Conservation (phyloP, 345 rosid genomes). For the Syzygium oleosum region DNA sequence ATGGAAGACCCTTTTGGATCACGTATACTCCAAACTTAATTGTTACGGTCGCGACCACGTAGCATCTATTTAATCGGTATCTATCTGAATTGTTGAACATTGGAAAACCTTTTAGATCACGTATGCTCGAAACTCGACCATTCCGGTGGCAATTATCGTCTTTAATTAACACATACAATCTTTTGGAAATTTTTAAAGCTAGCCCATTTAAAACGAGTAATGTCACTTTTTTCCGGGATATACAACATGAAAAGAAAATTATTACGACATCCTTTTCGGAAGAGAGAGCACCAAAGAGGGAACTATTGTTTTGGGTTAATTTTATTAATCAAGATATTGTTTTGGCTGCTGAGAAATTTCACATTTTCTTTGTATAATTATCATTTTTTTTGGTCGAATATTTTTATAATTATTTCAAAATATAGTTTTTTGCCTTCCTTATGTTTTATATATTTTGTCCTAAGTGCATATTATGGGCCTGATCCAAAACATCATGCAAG, state of each 20-base stretch:
- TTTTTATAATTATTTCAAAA: background rate
- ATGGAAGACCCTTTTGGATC: too few relatives aligned
- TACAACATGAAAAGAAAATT: background rate
- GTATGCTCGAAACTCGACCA: background rate
- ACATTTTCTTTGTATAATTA: background rate
- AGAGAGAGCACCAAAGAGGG: background rate
- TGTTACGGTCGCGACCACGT: too few relatives aligned
- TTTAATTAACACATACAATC: background rate
- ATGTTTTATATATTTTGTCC: background rate
- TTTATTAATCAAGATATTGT: background rate
- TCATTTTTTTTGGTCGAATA: background rate
- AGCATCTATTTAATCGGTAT: background rate
- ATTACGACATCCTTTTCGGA: background rate
- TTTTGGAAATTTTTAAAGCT: background rate
- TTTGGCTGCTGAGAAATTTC: background rate
- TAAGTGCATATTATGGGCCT: background rate
- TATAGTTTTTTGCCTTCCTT: background rate
- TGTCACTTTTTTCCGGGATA: fast-evolving
- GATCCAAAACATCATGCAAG: background rate
- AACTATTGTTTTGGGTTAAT: background rate
- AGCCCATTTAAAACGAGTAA: background rate
- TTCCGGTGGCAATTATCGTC: background rate
- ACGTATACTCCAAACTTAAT: too few relatives aligned
- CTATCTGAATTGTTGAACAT: background rate
- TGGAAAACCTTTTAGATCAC: background rate